Conservation (phyloP, 1,284 basidiomycete species). For the Melampsora occidentalis region DNA sequence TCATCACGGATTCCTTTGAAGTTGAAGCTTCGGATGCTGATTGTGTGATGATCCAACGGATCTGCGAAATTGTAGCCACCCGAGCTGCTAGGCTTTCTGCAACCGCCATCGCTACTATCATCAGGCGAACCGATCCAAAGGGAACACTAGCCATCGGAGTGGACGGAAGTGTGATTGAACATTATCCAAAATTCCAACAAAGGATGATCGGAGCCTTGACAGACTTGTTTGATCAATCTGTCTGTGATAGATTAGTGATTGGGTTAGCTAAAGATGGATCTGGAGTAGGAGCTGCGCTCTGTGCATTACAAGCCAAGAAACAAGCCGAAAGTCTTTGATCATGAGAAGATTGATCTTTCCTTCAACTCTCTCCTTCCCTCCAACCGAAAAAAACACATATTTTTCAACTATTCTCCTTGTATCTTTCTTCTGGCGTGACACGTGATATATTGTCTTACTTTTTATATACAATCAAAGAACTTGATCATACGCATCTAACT, state of each 20-base stretch:
- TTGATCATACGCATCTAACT: no score
- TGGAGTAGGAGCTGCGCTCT: conserved; percentile 82
- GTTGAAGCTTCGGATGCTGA: conserved; percentile 59
- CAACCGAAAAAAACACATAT: no score
- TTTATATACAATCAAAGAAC: no score
- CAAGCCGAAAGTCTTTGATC: not conserved
- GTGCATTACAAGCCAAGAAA: conserved; percentile 41
- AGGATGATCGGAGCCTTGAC: conserved; percentile 70
- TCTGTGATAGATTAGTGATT: conserved; percentile 75
- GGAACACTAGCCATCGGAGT: conserved; percentile 68
- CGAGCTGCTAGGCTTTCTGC: conserved; percentile 81
- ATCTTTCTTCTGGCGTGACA: no score
- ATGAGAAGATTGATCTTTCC: no score
- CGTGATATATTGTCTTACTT: no score
- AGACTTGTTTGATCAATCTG: conserved; percentile 72
- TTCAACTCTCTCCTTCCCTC: no score
- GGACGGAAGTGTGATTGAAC: conserved; percentile 87
- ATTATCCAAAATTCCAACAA: conserved; percentile 79
- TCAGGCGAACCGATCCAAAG: conserved; percentile 70
- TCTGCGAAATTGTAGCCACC: conserved; percentile 70
- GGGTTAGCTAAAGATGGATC: conserved; percentile 95
- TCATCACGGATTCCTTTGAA: conserved; percentile 66
- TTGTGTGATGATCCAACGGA: conserved; percentile 75
- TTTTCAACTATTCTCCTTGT: no score
- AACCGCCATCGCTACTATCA: conserved; percentile 77